Conservation (phyloP, 2,329 filamentous ascomycete species). For the Biscogniauxia mediterranea region DNA sequence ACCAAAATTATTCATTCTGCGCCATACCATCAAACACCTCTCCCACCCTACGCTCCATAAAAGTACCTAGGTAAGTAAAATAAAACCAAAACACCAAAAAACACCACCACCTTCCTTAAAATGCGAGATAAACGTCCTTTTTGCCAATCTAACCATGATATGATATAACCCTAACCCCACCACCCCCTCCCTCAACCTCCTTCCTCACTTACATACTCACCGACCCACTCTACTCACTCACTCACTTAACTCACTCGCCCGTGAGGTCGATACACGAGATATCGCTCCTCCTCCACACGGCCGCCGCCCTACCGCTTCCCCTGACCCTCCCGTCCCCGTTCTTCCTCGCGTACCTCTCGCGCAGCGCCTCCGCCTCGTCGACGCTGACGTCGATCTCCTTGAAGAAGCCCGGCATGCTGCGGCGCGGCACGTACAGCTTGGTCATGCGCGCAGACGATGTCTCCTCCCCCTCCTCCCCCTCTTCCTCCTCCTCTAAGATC, state of each 20-base stretch:
- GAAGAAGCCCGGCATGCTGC: constrained; percentile 40
- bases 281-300: constrained; percentile 31
- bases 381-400: constrained; percentile 32
- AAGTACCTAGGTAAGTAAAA: no score
- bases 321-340: not conserved
- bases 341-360: constrained; percentile 4
- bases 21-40: no score
- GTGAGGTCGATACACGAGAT: constrained; percentile 32
- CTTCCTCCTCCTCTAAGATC: no score
- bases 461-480: constrained; percentile 7
- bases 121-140: no score
- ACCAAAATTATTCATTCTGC: no score
- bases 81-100: no score
- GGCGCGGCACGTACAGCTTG: constrained; percentile 39
- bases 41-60: no score
- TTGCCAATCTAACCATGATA: no score
- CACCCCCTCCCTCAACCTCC: no score
- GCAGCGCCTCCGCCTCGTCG: constrained; percentile 27
- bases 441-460: constrained; percentile 27
- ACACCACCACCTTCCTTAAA: no score
- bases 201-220: no score
- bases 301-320: not conserved
- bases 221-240: constrained; percentile 4
- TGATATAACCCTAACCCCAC: no score
- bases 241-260: constrained; percentile 27